Percentiles rank a stretch among this genome's conserved stretches.
These are phyloP conservation scores for Maudiozyma barnettii DNA, from an alignment of 805 yeast species.

Conservation along the genomic window DNA sequence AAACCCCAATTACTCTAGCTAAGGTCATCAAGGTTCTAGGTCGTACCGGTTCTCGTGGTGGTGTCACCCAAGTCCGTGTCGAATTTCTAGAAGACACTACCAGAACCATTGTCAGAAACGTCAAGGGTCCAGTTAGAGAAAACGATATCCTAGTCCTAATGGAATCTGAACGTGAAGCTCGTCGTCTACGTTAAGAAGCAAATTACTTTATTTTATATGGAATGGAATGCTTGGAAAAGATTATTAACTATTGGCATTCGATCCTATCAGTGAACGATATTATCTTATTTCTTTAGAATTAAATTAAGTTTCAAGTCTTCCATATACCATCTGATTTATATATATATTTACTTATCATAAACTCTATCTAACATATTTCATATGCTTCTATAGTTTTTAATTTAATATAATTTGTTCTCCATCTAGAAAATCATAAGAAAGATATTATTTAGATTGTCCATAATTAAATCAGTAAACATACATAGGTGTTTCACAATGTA, in stretches of 20 bases:
- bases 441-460: not conserved
- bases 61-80: constrained; percentile 97
- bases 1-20: constrained; percentile 97
- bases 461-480: not conserved
- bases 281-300: not conserved
- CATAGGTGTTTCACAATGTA: too few species aligned
- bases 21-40: constrained; percentile 99
- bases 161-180: constrained; percentile 99
- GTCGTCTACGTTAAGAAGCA: constrained; percentile 64
- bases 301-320: not conserved
- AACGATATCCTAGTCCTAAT: constrained; percentile 96
- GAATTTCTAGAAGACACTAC: constrained; percentile 92
- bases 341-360: not conserved
- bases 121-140: constrained; percentile 95
- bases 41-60: constrained; percentile 99
- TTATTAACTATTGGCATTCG: not conserved
- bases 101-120: constrained; percentile 95
- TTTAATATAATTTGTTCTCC: not conserved
- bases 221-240: not conserved
- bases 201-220: not conserved
- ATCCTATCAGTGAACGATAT: not conserved
- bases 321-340: not conserved
- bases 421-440: not conserved
- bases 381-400: not conserved
- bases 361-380: not conserved